Conservation (phyloP, 2,329 filamentous ascomycete genomes). For the Ustilaginoidea virens region DNA sequence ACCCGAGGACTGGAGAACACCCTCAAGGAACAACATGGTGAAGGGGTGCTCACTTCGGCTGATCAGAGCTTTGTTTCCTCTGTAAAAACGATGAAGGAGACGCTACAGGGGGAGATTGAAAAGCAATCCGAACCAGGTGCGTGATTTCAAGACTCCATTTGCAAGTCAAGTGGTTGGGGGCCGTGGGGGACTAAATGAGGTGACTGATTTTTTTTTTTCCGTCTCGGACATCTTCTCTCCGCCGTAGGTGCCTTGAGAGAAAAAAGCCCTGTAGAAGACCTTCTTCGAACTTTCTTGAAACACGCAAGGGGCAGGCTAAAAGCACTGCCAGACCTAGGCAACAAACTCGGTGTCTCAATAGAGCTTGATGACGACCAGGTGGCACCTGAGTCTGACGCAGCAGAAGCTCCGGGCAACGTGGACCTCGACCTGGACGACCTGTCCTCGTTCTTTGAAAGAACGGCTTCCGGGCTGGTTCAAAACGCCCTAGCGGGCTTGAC, state of each 20-base stretch:
- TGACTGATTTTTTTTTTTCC: no score
- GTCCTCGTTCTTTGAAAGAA: slow-evolving; percentile 27
- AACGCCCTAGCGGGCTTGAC: slow-evolving; percentile 22
- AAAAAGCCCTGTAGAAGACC: slow-evolving; percentile 24
- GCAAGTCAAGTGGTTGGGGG: no score
- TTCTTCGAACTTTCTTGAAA: slow-evolving; percentile 18
- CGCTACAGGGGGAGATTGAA: slow-evolving; percentile 15
- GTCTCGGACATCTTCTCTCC: no score
- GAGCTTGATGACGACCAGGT: slow-evolving; percentile 13
- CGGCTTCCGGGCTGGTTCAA: slow-evolving; percentile 24
- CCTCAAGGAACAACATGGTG: slow-evolving; percentile 19
- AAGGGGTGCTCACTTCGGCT: slow-evolving; percentile 16
- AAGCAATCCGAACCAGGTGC: slow-evolving; percentile 8
- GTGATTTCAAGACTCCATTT: no score
- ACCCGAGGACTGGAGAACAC: slow-evolving; percentile 37
- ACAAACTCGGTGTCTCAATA: slow-evolving; percentile 20
- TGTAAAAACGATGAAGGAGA: slow-evolving; percentile 17
- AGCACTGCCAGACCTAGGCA: slow-evolving; percentile 17
- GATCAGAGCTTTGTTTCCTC: slow-evolving; percentile 19
- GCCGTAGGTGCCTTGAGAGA: slow-evolving; percentile 17
- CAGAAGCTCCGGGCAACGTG: slow-evolving; percentile 13
- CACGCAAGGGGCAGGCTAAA: slow-evolving; percentile 19
- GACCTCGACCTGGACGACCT: slow-evolving; percentile 24
- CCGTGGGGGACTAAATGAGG: no score
- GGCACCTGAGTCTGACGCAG: slow-evolving; percentile 13